These are phyloP conservation scores for Monosporascus sp. DNA, from an alignment of 2,329 filamentous ascomycete genomes.

Conservation along the genomic window DNA sequence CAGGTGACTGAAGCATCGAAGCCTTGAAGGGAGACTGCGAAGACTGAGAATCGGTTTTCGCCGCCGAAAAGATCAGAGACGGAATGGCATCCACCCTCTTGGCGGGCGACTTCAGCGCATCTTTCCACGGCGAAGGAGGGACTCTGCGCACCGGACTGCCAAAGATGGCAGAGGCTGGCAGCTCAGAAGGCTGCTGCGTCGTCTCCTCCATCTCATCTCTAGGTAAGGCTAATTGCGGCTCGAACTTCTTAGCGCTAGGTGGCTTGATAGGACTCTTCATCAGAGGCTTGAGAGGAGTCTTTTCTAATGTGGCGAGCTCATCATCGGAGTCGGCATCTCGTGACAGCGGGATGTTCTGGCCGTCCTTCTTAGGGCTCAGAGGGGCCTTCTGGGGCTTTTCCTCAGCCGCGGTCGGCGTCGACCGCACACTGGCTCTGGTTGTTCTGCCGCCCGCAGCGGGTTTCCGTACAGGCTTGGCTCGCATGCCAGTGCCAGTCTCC, in stretches of 20 bases:
- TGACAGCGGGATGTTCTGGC: constrained; percentile 44
- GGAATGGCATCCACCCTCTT: constrained; percentile 43
- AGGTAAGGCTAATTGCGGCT: constrained; percentile 18
- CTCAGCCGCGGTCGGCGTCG: constrained; percentile 23
- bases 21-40: constrained; percentile 42
- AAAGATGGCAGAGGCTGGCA: constrained; percentile 32
- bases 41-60: constrained; percentile 18
- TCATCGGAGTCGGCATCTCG: constrained; percentile 51
- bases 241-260: constrained; percentile 29
- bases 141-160: constrained; percentile 52
- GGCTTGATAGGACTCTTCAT: constrained; percentile 52
- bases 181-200: constrained; percentile 30
- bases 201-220: constrained; percentile 22
- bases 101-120: constrained; percentile 51
- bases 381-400: constrained; percentile 42
- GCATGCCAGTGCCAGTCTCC: constrained; percentile 33
- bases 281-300: constrained; percentile 46
- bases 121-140: constrained; percentile 48
- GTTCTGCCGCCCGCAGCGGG: constrained; percentile 30
- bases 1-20: constrained; percentile 47
- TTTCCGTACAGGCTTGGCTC: constrained; percentile 45
- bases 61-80: constrained; percentile 22
- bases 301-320: constrained; percentile 50
- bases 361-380: constrained; percentile 61
- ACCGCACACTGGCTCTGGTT: constrained; percentile 31